Evolutionary conservation across 179 eudicot species (phyloP), one percentile per base, ranked within the genome.

Genomic region (Actinidia chinensis): DNA sequence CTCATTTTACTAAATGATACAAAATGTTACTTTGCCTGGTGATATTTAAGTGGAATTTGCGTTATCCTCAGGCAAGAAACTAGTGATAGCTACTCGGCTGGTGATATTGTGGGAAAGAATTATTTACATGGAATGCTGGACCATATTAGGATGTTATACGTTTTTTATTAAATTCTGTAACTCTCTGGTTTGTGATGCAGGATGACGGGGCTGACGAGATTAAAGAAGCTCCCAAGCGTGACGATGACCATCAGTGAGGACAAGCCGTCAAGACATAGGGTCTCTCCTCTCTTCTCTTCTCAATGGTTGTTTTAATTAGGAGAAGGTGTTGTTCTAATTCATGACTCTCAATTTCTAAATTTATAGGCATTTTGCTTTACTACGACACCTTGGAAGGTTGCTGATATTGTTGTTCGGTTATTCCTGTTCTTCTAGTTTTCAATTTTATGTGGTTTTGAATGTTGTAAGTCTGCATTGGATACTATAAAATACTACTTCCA

Each of bases 141-240:
- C 12, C 33, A 43, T 68, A 68, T 23, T 69, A 9, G 13, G 17
- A 11, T 65, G 14, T 71, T 13, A 50, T 33, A 15, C 3, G 15
- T 28, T 25, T 48, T 51, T 22, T 28, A 3, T 2, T 20, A 1
- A 51, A 15, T 13, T 12, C 15, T 51, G 5, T 15, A 20, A 71
- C 6, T 13, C 42, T 36, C 40, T 44, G 23, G 40, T 59, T 74
- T 74, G 18, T 74, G 47, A 28, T 51, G 25, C 79, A 76, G 79
- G 79, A 76, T 51, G 79, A 76, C 18, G 79, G 72, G 48, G 63
- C 61, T 9, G 79, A 76, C 7, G 79, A 76, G 72, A 76, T 76
- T 66, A 76, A 76, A 66, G 79, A 76, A 76, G 79, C 79, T 76
- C 63, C 79, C 63, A 65, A 65, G 59, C 47, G 0, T 2, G 55